These are phyloP conservation scores for Carex parvula DNA, from an alignment of 176 grass and related monocot genomes.

Conservation along the genomic window DNA sequence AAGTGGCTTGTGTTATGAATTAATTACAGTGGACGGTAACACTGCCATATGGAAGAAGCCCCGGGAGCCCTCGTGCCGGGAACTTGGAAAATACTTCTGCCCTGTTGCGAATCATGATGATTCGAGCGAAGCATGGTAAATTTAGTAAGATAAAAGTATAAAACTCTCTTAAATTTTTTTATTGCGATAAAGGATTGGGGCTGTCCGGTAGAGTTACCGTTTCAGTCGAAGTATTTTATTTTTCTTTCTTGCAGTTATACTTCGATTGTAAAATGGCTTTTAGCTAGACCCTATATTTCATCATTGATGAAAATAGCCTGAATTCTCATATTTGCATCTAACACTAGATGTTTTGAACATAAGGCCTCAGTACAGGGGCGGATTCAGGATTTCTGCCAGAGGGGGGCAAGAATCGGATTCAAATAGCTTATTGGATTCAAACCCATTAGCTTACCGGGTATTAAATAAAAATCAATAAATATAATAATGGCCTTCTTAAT, in stretches of 20 bases:
- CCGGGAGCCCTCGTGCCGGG: slow-evolving; percentile 40
- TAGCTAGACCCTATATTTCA: background rate
- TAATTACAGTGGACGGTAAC: slow-evolving; percentile 68
- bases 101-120: slow-evolving; percentile 59
- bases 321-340: background rate
- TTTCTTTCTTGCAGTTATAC: background rate
- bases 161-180: background rate
- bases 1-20: slow-evolving; percentile 58
- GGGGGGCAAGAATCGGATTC: too few relatives aligned
- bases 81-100: slow-evolving; percentile 53
- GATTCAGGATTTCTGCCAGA: too few relatives aligned
- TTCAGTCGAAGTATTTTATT: background rate
- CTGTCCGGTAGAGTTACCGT: background rate
- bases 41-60: slow-evolving; percentile 91
- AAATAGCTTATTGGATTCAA: too few relatives aligned
- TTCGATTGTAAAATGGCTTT: background rate
- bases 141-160: background rate
- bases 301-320: background rate
- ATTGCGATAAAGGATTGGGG: background rate
- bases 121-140: slow-evolving; percentile 85
- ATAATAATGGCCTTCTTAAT: too few relatives aligned
- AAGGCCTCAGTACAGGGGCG: too few relatives aligned
- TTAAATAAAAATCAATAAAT: too few relatives aligned
- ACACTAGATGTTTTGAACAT: background rate
- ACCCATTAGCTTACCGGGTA: too few relatives aligned